Evolutionary conservation across 257 asterid species (phyloP), one percentile per base, ranked within the genome.

Genomic region (Parsonsia alboflavescens): DNA sequence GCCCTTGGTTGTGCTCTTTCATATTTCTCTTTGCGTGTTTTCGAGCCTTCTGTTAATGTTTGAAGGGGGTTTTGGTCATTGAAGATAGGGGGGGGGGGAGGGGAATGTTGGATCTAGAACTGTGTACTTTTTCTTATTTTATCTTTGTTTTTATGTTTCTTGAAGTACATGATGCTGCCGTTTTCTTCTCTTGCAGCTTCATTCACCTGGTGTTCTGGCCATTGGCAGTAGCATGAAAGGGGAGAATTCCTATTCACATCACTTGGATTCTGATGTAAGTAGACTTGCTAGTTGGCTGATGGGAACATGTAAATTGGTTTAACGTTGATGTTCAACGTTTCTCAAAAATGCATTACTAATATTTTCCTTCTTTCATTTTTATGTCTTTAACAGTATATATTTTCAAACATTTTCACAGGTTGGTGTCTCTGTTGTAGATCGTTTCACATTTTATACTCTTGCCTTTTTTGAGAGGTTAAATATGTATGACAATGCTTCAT

Each of bases 221-320:
- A 85, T 92, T 84, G 99, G 99, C 83, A 95, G 99, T 85, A 92
- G 98, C 90, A 88, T 78, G 88, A 95, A 95, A 84, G 97, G 96
- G 77, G 98, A 95, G 83, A 95, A 95, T 81, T 95, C 99, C 17
- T 95, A 95, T 80, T 95, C 96, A 2, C 98, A 95, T 80, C 97
- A 92, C 89, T 79, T 92, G 84, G 98, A 92, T 81, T 84, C 96
- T 73, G 96, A 92, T 84, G 99, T 95, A 86, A 88, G 97, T 21
- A 33, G 61, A 30, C n/a, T 39, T 33, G 39, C 39, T 49, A 12
- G 28, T 74, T 21, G 24, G 33, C 17, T 73, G 22, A 44, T 54
- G 59, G 17, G 48, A n/a, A 61, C 48, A 41, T 42, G 21, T 68
- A 11, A 16, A 33, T 62, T 39, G 30, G 17, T 39, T 8, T 33